A percentile compares a stretch with the other conserved stretches of the same genome.
These are phyloP conservation scores for Plasmopara viticola DNA, from an alignment of 352 stramenopile species.

Conservation along the genomic window DNA sequence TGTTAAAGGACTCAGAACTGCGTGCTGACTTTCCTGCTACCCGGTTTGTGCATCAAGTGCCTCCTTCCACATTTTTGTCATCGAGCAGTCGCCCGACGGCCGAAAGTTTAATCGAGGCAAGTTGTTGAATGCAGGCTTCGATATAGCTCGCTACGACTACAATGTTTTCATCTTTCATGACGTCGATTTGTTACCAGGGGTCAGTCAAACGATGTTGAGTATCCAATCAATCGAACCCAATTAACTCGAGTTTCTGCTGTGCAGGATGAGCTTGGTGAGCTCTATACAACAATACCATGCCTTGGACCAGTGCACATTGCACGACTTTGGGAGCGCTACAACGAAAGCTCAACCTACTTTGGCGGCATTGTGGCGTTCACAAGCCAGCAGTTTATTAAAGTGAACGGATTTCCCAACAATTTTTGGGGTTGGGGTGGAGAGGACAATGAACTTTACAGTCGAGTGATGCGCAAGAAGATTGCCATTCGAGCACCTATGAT, in stretches of 20 bases:
- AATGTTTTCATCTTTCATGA: constrained; percentile 94
- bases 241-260: background rate
- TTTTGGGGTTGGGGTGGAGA: constrained; percentile 86
- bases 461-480: constrained; percentile 44
- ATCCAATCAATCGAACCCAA: background rate
- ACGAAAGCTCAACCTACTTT: constrained; percentile 92
- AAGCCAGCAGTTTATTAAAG: constrained; percentile 80
- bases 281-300: constrained; percentile 64
- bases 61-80: constrained; percentile 90
- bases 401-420: constrained; percentile 95
- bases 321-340: constrained; percentile 92
- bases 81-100: constrained; percentile 91
- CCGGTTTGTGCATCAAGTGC: constrained; percentile 12
- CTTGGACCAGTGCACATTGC: constrained; percentile 90
- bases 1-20: too few species aligned
- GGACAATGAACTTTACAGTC: constrained; percentile 51
- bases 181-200: constrained; percentile 89
- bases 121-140: constrained; percentile 94
- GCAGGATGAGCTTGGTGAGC: constrained; percentile 65
- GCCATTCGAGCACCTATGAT: constrained; percentile 30
- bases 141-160: constrained; percentile 79
- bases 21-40: constrained; percentile 1
- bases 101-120: constrained; percentile 97
- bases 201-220: constrained; percentile 12
- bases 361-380: constrained; percentile 91